These are phyloP conservation scores for Nitzschia palea DNA, from an alignment of 108 stramenopile species.

Conservation along the genomic window DNA sequence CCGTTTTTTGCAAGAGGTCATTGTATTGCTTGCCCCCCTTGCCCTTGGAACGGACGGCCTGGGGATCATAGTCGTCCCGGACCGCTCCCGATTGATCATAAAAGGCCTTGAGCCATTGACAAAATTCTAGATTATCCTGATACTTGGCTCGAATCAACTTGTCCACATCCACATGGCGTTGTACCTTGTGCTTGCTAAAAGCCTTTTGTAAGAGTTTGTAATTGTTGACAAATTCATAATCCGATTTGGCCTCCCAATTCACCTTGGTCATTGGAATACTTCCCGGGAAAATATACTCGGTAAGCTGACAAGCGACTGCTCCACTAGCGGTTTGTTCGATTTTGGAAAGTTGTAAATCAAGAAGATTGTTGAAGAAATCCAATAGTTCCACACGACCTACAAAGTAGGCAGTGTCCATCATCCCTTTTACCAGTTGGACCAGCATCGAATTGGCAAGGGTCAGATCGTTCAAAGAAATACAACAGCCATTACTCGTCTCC, in stretches of 20 bases:
- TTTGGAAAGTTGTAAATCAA: constrained; percentile 88
- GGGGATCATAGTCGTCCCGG: constrained; percentile 88
- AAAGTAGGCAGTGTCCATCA: constrained; percentile 99
- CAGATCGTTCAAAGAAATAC: background rate
- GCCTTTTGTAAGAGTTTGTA: constrained; percentile 97
- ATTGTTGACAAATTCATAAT: constrained; percentile 91
- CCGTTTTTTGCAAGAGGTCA: constrained; percentile 10
- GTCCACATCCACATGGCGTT: constrained; percentile 86
- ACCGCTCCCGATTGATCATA: constrained; percentile 74
- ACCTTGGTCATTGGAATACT: constrained; percentile 92
- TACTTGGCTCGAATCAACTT: constrained; percentile 92
- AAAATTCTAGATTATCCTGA: constrained; percentile 98
- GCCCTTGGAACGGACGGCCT: constrained; percentile 79
- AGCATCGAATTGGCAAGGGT: background rate
- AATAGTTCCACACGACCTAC: constrained; percentile 94
- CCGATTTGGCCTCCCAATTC: constrained; percentile 90
- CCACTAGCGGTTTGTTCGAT: constrained; percentile 98
- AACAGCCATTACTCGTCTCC: background rate
- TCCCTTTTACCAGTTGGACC: constrained; percentile 47
- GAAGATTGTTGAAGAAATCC: constrained; percentile 92
- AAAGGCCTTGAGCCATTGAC: constrained; percentile 98
- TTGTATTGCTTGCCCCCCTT: constrained; percentile 82
- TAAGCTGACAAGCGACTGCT: constrained; percentile 96
- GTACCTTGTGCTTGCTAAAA: constrained; percentile 83
- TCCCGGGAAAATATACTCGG: constrained; percentile 92